Base-by-base conservation (phyloP, 2,329 filamentous ascomycete species). In the Chaetomiaceae sp. region DNA sequence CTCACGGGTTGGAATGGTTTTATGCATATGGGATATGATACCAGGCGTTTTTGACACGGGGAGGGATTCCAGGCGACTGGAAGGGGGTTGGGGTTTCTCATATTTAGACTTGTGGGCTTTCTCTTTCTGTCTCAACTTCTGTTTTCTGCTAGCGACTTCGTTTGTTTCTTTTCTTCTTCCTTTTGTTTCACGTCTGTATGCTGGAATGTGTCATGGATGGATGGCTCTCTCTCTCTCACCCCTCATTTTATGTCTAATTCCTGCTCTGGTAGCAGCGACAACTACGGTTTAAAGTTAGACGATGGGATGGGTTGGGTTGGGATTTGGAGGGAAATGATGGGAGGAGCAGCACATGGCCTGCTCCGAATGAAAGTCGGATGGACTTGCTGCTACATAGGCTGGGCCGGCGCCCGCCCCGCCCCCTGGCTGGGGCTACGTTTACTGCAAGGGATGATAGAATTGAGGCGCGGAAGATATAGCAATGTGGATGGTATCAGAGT, bases 1-100 rank as follows among this genome's bases (percentile, higher is more conserved):
- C n/a, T n/a, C n/a, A 55, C 54, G 39, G 50, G 47, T 49, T 29
- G 50, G 57, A 50, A 59, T 27, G 51, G 53, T 49, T 51, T 42
- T 55, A n/a, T 59, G 61, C 57, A 62, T 63, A 57, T 49, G 51
- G 54, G 58, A 47, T 55, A 61, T 58, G 61, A 64, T 64, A 63
- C 61, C 58, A 60, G 62, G 62, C 62, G 62, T 63, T 64, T 54
- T 39, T 12, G 15, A 49, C 31, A 51, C 51, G 56, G 43, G 37
- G 53, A 31, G 40, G 37, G 44, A 49, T 52, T 56, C 54, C 55
- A 53, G 58, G 54, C 59, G 58, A 63, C 58, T 59, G 58, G 60
- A 55, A 48, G 29, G 25, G 40, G 37, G 25, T 49, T 47, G 50
- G 54, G 17, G 3, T 34, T 52, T 47, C 39, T 53, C 15, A 51